A percentile compares a stretch with the other conserved stretches of the same genome.
phyloP scores from a whole-genome alignment of 106 monocot genomes.

The Acorus calamus region DNA sequence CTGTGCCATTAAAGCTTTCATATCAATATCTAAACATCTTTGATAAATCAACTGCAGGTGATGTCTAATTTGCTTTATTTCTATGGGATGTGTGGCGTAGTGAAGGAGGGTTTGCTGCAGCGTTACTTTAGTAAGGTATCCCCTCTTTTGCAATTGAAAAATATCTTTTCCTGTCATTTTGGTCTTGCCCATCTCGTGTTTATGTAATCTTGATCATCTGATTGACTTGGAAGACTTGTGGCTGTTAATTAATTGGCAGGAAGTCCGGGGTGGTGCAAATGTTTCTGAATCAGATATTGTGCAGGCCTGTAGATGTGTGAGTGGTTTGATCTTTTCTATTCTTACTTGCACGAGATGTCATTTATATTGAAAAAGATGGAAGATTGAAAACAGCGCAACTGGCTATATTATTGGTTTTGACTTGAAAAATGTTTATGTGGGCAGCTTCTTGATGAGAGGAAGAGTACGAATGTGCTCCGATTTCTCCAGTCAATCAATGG shows the following conservation, averaged over 20 bases:
- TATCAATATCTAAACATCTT: too few species aligned
- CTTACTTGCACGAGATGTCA: too few species aligned
- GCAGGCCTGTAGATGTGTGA: constrained; percentile 59
- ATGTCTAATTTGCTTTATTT: constrained; percentile 55
- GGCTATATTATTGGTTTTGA: not conserved
- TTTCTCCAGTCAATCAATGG: constrained; percentile 50
- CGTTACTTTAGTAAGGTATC: constrained; percentile 64
- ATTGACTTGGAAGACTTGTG: too few species aligned
- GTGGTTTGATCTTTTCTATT: constrained; percentile 3
- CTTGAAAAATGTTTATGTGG: not conserved
- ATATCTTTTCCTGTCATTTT: not conserved
- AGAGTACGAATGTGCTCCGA: constrained; percentile 41
- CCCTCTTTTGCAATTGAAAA: not conserved
- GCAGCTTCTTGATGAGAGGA: constrained; percentile 59
- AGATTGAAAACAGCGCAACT: not conserved
- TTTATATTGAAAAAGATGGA: too few species aligned
- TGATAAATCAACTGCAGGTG: constrained; percentile 18
- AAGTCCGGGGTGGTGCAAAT: constrained; percentile 41
- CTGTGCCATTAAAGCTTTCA: too few species aligned
- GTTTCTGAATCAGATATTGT: constrained; percentile 52
- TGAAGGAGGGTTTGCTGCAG: constrained; percentile 57
- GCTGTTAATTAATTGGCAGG: constrained; percentile 18
- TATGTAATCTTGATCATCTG: not conserved
- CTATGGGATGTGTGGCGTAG: constrained; percentile 55
- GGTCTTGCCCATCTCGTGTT: not conserved